Conservation (phyloP, 1,284 basidiomycete species). For the Cryptococcus sp. region DNA sequence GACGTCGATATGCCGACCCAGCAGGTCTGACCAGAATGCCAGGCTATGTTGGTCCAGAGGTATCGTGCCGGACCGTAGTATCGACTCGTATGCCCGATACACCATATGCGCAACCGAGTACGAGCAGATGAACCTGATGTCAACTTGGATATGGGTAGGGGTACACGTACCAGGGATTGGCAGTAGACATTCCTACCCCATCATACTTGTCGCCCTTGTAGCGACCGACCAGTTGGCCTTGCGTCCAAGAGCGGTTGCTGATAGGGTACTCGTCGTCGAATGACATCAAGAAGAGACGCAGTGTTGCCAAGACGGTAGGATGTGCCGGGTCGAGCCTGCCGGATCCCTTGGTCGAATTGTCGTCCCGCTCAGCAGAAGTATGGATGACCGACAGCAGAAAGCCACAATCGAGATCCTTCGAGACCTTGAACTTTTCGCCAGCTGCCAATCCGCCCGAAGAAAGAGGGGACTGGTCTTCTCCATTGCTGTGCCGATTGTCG, state of each 20-base stretch:
- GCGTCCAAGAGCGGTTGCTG: constrained; percentile 37
- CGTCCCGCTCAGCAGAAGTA: constrained; percentile 25
- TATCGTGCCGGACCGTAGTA: constrained; percentile 19
- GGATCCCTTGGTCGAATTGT: neutral
- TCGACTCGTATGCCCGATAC: constrained; percentile 29
- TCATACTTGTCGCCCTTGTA: constrained; percentile 50
- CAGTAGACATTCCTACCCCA: constrained; percentile 39
- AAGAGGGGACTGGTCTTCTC: neutral
- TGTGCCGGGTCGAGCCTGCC: constrained; percentile 14
- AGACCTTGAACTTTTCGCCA: constrained; percentile 1
- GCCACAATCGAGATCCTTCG: constrained; percentile 45
- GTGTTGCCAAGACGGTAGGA: constrained; percentile 35
- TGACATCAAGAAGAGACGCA: constrained; percentile 38
- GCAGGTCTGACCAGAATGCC: constrained; percentile 41
- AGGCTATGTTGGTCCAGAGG: constrained; percentile 18
- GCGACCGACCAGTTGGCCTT: constrained; percentile 47
- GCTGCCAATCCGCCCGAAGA: neutral
- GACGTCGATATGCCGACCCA: constrained; percentile 1
- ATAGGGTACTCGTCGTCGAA: constrained; percentile 46
- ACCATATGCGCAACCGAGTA: constrained; percentile 46
- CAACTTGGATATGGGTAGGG: neutral
- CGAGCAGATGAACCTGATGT: constrained; percentile 43
- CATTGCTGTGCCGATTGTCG: no score
- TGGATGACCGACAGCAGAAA: constrained; percentile 47
- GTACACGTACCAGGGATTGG: constrained; percentile 45